Evolutionary conservation across 2,329 filamentous ascomycete genomes (phyloP).

Genomic region (Fusarium globosum): DNA sequence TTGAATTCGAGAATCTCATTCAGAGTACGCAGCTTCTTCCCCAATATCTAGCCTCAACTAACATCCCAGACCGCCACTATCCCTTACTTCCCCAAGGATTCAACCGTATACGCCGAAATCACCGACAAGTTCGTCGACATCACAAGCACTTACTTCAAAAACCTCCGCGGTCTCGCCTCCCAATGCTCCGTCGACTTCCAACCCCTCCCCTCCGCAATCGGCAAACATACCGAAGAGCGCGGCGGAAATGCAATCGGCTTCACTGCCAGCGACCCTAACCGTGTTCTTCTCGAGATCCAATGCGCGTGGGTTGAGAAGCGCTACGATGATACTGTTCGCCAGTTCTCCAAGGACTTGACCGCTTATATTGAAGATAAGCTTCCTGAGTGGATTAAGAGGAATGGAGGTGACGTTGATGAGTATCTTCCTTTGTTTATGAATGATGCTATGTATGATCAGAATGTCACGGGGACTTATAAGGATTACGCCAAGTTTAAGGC

Average conservation of each 20-base stretch:
- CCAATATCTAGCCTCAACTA: neutral
- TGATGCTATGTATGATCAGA: conserved; percentile 18
- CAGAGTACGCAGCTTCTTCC: neutral
- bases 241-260: conserved; percentile 26
- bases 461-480: conserved; percentile 9
- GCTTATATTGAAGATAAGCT: conserved; percentile 11
- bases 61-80: conserved; percentile 11
- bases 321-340: neutral
- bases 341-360: conserved; percentile 11
- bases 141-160: conserved; percentile 5
- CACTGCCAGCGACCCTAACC: neutral
- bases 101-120: conserved; percentile 11
- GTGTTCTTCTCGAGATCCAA: conserved; percentile 13
- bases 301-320: conserved; percentile 20
- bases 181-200: conserved; percentile 32
- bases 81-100: neutral
- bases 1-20: conserved; percentile 24
- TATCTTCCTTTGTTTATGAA: conserved; percentile 22
- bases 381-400: neutral
- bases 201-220: conserved; percentile 2
- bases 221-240: conserved; percentile 1
- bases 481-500: conserved; percentile 16
- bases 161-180: neutral
- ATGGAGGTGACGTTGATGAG: neutral
- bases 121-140: neutral